phyloP scores from a whole-genome alignment of 495 filamentous ascomycete genomes.

The Xylaria palmicola region DNA sequence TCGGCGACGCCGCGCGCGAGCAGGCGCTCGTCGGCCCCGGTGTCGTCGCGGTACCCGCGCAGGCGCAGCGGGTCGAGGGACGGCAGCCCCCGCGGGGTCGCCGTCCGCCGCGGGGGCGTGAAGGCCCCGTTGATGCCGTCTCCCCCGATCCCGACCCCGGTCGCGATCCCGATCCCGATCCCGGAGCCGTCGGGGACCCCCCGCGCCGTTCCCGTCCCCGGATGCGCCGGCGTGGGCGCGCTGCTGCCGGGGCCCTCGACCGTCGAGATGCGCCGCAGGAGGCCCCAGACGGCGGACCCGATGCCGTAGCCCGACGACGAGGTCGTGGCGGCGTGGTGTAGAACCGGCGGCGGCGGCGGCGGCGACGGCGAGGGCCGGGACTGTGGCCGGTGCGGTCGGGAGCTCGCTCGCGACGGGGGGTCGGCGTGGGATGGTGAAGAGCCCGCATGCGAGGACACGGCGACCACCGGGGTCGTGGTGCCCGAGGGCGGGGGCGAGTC shows the following conservation, averaged over 20 bases:
- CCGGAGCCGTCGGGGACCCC: too few relatives aligned
- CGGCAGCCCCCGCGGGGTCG: constrained; percentile 41
- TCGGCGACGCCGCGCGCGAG: constrained; percentile 77
- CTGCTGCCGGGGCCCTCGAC: constrained; percentile 15
- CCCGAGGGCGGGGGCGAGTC: neutral
- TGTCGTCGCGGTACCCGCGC: constrained; percentile 41
- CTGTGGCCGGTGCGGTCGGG: constrained; percentile 10
- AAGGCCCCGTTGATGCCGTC: constrained; percentile 44
- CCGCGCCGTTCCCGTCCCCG: too few relatives aligned
- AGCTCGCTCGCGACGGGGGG: constrained; percentile 11
- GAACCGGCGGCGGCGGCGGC: constrained; percentile 18
- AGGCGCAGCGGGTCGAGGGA: constrained; percentile 47
- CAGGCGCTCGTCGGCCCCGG: constrained; percentile 42
- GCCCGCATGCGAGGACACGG: constrained; percentile 5
- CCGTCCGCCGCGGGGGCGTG: constrained; percentile 34
- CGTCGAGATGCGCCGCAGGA: constrained; percentile 36
- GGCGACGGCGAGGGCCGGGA: constrained; percentile 17
- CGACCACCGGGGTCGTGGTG: neutral
- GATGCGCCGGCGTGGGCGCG: constrained; percentile 17
- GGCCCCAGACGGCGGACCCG: constrained; percentile 29
- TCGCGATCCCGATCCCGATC: too few relatives aligned
- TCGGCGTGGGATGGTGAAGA: constrained; percentile 2
- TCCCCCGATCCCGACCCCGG: too few relatives aligned
- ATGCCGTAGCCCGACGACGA: constrained; percentile 23
- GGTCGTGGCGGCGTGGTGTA: constrained; percentile 4